Evolutionary conservation across 83 land plant genomes (phyloP).

Genomic region (Diphasiastrum complanatum): DNA sequence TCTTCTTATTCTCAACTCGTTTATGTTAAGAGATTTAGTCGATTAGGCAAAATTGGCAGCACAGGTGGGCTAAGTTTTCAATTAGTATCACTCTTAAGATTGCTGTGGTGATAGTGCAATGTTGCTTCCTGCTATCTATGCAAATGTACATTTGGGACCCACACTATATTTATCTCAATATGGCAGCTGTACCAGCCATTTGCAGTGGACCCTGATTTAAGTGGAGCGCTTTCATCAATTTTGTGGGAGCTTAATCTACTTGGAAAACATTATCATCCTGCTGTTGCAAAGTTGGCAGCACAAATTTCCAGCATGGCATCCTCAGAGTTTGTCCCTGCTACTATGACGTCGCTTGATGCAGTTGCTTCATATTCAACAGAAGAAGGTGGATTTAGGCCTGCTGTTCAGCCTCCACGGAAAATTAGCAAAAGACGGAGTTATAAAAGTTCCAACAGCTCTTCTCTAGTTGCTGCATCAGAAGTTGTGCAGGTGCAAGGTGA

Average conservation of each 20-base stretch:
- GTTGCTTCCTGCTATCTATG: background rate
- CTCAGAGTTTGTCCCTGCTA: conserved; percentile 33
- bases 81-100: too few relatives aligned
- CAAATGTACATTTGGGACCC: background rate
- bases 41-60: too few relatives aligned
- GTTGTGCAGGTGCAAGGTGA: conserved; percentile 5
- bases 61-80: too few relatives aligned
- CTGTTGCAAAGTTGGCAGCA: conserved; percentile 59
- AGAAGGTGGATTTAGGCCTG: conserved; percentile 38
- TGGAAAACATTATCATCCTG: conserved; percentile 75
- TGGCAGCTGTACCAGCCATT: conserved; percentile 70
- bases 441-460: conserved; percentile 13
- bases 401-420: conserved; percentile 20
- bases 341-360: conserved; percentile 61
- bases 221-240: conserved; percentile 94
- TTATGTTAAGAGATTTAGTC: too few relatives aligned
- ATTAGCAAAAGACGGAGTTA: conserved; percentile 39
- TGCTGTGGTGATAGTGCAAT: background rate
- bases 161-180: background rate
- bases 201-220: conserved; percentile 72
- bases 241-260: conserved; percentile 87
- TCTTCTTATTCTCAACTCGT: too few relatives aligned
- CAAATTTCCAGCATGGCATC: conserved; percentile 54
- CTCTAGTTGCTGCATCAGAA: background rate
- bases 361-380: conserved; percentile 43